These are phyloP conservation scores for Medicago lupulina DNA, from an alignment of 306 rosid species.

Conservation along the genomic window DNA sequence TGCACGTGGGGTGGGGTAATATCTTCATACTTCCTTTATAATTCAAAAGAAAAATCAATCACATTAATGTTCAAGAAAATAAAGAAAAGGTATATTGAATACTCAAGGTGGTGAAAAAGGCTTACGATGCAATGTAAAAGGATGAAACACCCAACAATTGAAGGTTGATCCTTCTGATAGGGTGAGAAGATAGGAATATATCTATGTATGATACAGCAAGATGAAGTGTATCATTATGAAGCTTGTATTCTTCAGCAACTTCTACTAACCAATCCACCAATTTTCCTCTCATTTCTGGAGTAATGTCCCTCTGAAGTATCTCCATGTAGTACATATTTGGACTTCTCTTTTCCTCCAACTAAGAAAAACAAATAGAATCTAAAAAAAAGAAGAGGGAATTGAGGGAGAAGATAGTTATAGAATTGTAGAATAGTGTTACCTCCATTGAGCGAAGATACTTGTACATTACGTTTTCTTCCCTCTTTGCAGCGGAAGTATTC, in stretches of 20 bases:
- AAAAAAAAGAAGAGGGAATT: too few relatives aligned
- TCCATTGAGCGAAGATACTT: constrained; percentile 62
- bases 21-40: constrained; percentile 78
- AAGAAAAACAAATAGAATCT: neutral
- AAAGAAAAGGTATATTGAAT: neutral
- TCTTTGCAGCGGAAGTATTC: too few relatives aligned
- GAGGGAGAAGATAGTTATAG: too few relatives aligned
- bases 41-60: neutral
- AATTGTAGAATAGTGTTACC: constrained; percentile 54
- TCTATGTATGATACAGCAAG: constrained; percentile 72
- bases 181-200: constrained; percentile 54
- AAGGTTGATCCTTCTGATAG: constrained; percentile 49
- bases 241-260: constrained; percentile 77
- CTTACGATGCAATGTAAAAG: constrained; percentile 83
- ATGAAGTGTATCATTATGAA: constrained; percentile 64
- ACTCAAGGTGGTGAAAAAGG: neutral
- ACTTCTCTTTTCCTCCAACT: constrained; percentile 56
- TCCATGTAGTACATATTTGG: constrained; percentile 61
- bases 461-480: too few relatives aligned
- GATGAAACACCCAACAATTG: constrained; percentile 77
- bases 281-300: constrained; percentile 66
- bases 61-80: neutral
- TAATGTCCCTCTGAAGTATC: constrained; percentile 63
- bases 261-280: constrained; percentile 87
- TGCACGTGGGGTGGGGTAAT: constrained; percentile 73